Percentiles rank a stretch among this genome's conserved stretches.
These are phyloP conservation scores for Rhododendron ovatum DNA, from an alignment of 148 eudicot genomes.

Conservation along the genomic window DNA sequence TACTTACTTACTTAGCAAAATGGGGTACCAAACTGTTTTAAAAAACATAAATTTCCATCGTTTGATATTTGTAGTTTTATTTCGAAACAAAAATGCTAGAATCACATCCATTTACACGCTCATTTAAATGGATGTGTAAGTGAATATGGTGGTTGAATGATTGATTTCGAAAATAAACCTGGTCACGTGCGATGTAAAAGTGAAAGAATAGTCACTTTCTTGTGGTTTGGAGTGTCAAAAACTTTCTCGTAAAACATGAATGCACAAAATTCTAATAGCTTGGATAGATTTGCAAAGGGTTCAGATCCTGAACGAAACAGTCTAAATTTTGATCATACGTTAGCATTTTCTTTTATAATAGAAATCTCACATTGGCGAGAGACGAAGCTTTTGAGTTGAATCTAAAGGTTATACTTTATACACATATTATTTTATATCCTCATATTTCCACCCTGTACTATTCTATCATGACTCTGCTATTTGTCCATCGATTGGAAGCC, in stretches of 20 bases:
- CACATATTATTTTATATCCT: too few species aligned
- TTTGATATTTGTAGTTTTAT: neutral
- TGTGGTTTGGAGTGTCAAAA: neutral
- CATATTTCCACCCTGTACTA: too few species aligned
- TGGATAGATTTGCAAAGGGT: neutral
- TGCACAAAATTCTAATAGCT: neutral
- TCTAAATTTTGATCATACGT: neutral
- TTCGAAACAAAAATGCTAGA: neutral
- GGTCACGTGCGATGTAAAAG: neutral
- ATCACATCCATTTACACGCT: too few species aligned
- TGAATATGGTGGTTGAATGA: neutral
- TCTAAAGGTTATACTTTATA: too few species aligned
- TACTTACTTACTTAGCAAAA: too few species aligned
- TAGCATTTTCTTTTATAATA: neutral
- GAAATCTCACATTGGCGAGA: neutral
- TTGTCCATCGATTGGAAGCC: neutral
- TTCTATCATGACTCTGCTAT: too few species aligned
- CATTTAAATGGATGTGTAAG: neutral
- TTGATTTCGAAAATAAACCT: too few species aligned
- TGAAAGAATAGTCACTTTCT: neutral
- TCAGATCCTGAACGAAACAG: neutral
- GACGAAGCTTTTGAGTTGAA: neutral
- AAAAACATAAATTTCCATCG: too few species aligned
- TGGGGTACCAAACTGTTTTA: neutral
- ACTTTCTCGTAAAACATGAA: neutral